Conservation (phyloP, 148 eudicot species). For the Vaccinium macrocarpon region DNA sequence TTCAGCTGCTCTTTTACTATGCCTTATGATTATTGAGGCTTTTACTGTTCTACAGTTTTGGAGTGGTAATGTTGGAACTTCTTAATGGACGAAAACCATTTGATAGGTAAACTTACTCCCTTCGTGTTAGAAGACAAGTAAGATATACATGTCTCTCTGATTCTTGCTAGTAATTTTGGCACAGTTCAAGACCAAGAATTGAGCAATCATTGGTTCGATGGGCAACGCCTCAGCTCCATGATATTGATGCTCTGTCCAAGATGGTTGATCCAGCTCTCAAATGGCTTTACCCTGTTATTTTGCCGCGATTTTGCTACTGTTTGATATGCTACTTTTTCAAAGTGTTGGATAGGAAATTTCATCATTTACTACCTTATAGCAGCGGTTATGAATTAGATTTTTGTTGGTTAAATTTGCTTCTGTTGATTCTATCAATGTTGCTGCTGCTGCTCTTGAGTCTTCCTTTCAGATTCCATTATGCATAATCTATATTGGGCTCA, state of each 20-base stretch:
- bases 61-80: constrained; percentile 94
- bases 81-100: constrained; percentile 86
- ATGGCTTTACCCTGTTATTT: constrained; percentile 85
- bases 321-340: too few relatives aligned
- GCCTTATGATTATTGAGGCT: too few relatives aligned
- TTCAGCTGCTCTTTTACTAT: too few relatives aligned
- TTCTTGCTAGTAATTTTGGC: constrained; percentile 10
- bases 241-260: constrained; percentile 78
- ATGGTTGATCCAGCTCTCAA: constrained; percentile 90
- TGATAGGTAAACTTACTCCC: constrained; percentile 54
- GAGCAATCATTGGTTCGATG: constrained; percentile 88
- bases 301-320: too few relatives aligned
- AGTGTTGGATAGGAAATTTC: too few relatives aligned
- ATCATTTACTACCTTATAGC: too few relatives aligned
- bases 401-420: too few relatives aligned
- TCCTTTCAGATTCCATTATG: too few relatives aligned
- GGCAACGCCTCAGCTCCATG: constrained; percentile 99
- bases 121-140: background rate
- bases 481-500: too few relatives aligned
- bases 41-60: constrained; percentile 94
- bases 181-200: constrained; percentile 66
- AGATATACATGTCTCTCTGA: background rate
- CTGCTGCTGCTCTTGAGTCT: too few relatives aligned
- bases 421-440: too few relatives aligned
- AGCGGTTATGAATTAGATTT: too few relatives aligned